A percentile compares a stretch with the other conserved stretches of the same genome.
These are phyloP conservation scores for Neonectria punicea DNA, from an alignment of 2,329 filamentous ascomycete genomes.

Conservation along the genomic window DNA sequence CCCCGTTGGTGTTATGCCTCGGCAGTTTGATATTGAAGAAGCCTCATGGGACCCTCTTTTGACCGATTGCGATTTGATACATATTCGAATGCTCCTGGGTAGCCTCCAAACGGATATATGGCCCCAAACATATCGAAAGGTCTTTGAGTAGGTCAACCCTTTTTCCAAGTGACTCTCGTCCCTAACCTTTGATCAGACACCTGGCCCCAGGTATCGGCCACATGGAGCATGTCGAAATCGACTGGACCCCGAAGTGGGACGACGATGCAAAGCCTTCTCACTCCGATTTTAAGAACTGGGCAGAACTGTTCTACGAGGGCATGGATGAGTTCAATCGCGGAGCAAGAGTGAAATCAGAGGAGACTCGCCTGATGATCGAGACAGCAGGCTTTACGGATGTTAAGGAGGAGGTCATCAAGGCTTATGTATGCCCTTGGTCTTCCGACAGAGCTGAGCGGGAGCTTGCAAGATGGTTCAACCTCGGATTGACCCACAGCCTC, in stretches of 20 bases:
- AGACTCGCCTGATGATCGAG: slow-evolving; percentile 70
- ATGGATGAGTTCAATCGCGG: slow-evolving; percentile 73
- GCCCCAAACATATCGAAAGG: slow-evolving; percentile 77
- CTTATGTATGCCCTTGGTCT: slow-evolving; percentile 82
- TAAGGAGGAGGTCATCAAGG: slow-evolving; percentile 72
- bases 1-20: slow-evolving; percentile 65
- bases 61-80: slow-evolving; percentile 80
- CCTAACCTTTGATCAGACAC: slow-evolving; percentile 63
- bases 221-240: slow-evolving; percentile 91
- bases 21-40: slow-evolving; percentile 80
- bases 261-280: slow-evolving; percentile 68
- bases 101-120: slow-evolving; percentile 76
- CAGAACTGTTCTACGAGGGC: slow-evolving; percentile 72
- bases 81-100: slow-evolving; percentile 82
- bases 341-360: slow-evolving; percentile 64
- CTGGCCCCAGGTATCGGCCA: slow-evolving; percentile 79
- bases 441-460: slow-evolving; percentile 71
- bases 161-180: neutral
- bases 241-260: slow-evolving; percentile 80
- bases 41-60: slow-evolving; percentile 65
- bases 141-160: slow-evolving; percentile 66
- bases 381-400: slow-evolving; percentile 84
- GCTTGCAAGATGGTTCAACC: slow-evolving; percentile 85
- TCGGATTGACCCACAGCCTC: slow-evolving; percentile 78
- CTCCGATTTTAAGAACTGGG: slow-evolving; percentile 75